Base-by-base conservation (phyloP, 345 rosid genomes). In the Cardiospermum halicacabum region DNA sequence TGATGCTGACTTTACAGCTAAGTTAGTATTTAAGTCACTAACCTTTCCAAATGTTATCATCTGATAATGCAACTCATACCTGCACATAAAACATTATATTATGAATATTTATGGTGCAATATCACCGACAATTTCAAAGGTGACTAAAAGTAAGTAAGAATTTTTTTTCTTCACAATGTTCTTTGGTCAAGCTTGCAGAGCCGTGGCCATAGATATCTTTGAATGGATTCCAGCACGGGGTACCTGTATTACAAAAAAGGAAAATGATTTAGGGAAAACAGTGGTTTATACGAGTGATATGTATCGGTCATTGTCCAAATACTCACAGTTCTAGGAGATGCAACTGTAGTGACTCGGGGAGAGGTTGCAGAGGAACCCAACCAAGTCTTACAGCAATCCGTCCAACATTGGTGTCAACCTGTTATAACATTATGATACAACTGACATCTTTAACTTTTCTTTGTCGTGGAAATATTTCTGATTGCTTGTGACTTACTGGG, bases 321-420 rank as follows among this genome's bases (percentile, higher is more conserved):
- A 62, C 97, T 82, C 72, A 95, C 99, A 91, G 76, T 78, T 95
- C 97, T 19, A 95, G 76, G 40, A 91, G 96, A 83, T 95, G 99
- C 72, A 95, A 64, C 74, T 95, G 99, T 60, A 95, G 94, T 10
- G 96, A 91, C 82, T 91, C 99, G 0, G 99, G 99, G 50, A 95
- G 81, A 13, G 99, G 97, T 66, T 89, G 93, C 48, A 95, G 86
- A 2, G 99, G 99, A 54, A 95, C 99, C 99, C 99, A 95, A 72
- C 99, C 99, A 28, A 95, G 79, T 68, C 99, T 80, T 63, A 95
- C 99, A 10, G 97, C 97, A 70, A 95, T 95, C 8, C 97, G 88
- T 15, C 99, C 99, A 69, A 95, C 99, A 81, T 95, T 95, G 10
- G 97, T 95, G 85, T 95, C 99, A 65, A 95, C 99, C 99, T 95